Conservation (phyloP, 208 protist genomes). For the Entamoeba dispar region DNA sequence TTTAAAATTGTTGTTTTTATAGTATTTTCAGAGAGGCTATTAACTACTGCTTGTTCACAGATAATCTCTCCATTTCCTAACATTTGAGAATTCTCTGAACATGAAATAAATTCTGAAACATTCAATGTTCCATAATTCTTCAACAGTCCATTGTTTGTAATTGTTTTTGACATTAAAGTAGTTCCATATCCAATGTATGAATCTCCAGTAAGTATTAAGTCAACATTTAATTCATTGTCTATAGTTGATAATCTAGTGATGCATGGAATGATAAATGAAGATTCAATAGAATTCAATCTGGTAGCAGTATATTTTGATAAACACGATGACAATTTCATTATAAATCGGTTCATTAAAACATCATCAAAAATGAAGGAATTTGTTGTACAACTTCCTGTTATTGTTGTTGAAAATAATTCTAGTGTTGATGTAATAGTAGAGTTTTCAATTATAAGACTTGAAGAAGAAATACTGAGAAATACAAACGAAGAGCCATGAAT, state of each 20-base stretch:
- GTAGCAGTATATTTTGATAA: background rate
- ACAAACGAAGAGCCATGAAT: background rate
- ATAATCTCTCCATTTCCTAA: background rate
- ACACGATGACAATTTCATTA: background rate
- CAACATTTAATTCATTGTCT: background rate
- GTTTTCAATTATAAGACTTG: background rate
- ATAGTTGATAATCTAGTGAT: background rate
- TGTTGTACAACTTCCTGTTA: background rate
- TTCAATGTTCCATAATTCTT: background rate
- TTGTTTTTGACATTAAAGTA: background rate
- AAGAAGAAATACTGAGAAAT: background rate
- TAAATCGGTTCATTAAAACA: background rate
- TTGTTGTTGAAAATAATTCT: background rate
- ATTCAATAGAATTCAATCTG: background rate
- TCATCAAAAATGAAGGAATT: background rate
- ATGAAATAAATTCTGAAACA: background rate
- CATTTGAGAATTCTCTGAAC: background rate
- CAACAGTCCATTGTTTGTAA: background rate
- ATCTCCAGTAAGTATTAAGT: background rate
- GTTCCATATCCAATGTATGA: background rate
- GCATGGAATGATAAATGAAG: background rate
- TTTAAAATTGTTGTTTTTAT: too few species aligned
- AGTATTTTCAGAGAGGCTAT: too few species aligned
- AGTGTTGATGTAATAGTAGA: background rate
- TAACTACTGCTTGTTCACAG: too few species aligned